Conservation (phyloP, 352 stramenopile species). For the Globisporangium rhizosaccharum region DNA sequence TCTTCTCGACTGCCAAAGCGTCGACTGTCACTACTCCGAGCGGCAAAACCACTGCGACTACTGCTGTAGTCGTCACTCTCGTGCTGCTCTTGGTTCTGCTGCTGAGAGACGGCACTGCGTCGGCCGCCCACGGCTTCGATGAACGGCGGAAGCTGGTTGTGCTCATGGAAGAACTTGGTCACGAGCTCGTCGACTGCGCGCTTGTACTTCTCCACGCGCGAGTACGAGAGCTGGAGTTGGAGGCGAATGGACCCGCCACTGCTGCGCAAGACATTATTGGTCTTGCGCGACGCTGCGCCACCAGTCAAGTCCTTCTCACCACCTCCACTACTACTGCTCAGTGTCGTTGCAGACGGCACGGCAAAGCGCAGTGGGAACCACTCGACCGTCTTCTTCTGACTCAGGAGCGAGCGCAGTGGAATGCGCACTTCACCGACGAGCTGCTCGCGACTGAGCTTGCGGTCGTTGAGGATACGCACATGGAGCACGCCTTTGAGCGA, state of each 20-base stretch:
- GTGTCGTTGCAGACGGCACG: slow-evolving; percentile 6
- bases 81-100: slow-evolving; percentile 25
- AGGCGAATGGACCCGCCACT: slow-evolving; percentile 42
- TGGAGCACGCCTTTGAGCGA: slow-evolving; percentile 61
- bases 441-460: slow-evolving; percentile 57
- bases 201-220: slow-evolving; percentile 52
- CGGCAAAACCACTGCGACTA: background rate
- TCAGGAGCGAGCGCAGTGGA: slow-evolving; percentile 44
- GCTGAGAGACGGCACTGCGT: background rate
- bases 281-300: slow-evolving; percentile 11
- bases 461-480: slow-evolving; percentile 66
- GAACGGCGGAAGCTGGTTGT: slow-evolving; percentile 52
- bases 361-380: slow-evolving; percentile 50
- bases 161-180: slow-evolving; percentile 41
- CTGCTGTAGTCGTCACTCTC: background rate
- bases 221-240: slow-evolving; percentile 62
- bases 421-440: slow-evolving; percentile 66
- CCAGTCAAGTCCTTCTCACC: background rate
- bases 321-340: background rate
- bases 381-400: slow-evolving; percentile 58
- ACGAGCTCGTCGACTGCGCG: slow-evolving; percentile 57
- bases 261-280: slow-evolving; percentile 13
- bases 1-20: slow-evolving; percentile 10
- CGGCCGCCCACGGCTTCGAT: slow-evolving; percentile 29
- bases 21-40: background rate